Evolutionary conservation across 305 asterid species (phyloP).

Genomic region (Plantago coronopus): DNA sequence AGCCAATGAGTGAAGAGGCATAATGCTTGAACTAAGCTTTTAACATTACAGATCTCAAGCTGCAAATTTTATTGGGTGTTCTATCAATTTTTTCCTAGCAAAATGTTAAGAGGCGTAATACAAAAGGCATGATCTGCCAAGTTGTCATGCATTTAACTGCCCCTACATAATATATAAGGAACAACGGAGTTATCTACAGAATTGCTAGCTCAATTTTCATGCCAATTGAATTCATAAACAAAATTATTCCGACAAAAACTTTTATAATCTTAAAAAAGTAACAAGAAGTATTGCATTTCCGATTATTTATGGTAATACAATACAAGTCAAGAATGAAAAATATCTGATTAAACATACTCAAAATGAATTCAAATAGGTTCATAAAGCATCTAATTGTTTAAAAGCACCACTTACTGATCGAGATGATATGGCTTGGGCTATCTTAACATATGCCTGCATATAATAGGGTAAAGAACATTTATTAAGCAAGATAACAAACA

Average conservation of each 20-base stretch:
- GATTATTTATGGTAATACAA: too few relatives aligned
- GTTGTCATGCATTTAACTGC: too few relatives aligned
- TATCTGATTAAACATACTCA: slow-evolving; percentile 7
- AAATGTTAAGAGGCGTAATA: background rate
- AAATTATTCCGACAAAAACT: too few relatives aligned
- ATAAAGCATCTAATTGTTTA: slow-evolving; percentile 2
- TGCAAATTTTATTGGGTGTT: background rate
- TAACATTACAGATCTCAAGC: slow-evolving; percentile 12
- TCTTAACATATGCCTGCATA: slow-evolving; percentile 87
- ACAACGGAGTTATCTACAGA: too few relatives aligned
- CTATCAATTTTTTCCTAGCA: background rate
- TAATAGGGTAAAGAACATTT: slow-evolving; percentile 13
- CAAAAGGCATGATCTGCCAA: background rate
- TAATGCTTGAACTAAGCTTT: slow-evolving; percentile 12
- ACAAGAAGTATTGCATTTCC: background rate
- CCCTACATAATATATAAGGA: too few relatives aligned
- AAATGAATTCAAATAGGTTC: slow-evolving; percentile 6
- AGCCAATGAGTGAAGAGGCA: slow-evolving; percentile 1
- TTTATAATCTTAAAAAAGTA: too few relatives aligned
- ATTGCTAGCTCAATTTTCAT: background rate
- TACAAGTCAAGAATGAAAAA: background rate
- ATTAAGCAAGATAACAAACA: slow-evolving; percentile 12
- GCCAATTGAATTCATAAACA: background rate
- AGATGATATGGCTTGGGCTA: slow-evolving; percentile 95
- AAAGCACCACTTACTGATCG: slow-evolving; percentile 69